Evolutionary conservation across 2,329 filamentous ascomycete genomes (phyloP).

Genomic region (Talaromyces sp.): DNA sequence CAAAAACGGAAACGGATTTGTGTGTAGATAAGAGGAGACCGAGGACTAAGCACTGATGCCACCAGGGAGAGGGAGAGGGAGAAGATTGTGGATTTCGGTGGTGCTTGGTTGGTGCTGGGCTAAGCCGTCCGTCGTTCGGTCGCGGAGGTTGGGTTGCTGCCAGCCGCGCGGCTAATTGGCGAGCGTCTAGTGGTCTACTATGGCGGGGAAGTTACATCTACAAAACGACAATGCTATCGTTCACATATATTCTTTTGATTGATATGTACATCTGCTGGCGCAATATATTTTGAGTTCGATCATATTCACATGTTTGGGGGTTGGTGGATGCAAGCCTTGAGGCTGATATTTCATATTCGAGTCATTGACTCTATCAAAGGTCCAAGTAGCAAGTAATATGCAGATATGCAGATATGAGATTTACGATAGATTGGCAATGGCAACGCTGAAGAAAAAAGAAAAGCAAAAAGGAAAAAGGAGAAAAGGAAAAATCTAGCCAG

Average conservation of each 20-base stretch:
- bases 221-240: background rate
- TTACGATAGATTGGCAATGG: background rate
- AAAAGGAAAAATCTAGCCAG: background rate
- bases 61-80: background rate
- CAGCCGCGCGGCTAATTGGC: conserved; percentile 5
- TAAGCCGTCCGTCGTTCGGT: background rate
- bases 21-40: background rate
- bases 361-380: background rate
- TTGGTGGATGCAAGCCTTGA: background rate
- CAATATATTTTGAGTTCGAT: background rate
- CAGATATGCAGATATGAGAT: background rate
- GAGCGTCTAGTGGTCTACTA: background rate
- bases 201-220: background rate
- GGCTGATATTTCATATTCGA: background rate
- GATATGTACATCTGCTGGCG: background rate
- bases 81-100: conserved; percentile 1
- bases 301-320: background rate
- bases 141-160: background rate
- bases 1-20: background rate
- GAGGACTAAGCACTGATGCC: background rate
- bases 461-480: background rate
- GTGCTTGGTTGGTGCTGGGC: background rate
- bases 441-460: background rate
- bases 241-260: background rate
- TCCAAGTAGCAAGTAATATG: background rate